Conservation (phyloP, 1,284 basidiomycete genomes). For the Marasmius oreades region DNA sequence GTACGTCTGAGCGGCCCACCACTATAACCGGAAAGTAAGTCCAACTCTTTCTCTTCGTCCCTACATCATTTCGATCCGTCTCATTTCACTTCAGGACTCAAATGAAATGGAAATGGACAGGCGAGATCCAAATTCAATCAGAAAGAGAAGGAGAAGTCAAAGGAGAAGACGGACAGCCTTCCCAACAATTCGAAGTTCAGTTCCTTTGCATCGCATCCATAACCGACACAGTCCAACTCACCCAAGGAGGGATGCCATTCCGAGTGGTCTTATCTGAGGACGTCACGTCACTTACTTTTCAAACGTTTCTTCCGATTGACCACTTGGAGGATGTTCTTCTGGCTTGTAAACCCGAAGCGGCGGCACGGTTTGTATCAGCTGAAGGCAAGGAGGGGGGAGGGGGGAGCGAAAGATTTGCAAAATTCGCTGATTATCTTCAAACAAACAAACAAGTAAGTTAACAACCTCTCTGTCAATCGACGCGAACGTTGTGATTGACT, state of each 20-base stretch:
- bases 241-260: constrained; percentile 7
- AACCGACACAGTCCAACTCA: neutral
- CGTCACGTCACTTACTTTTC: neutral
- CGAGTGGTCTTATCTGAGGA: constrained; percentile 10
- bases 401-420: constrained; percentile 38
- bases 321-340: constrained; percentile 2
- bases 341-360: constrained; percentile 39
- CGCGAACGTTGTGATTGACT: too few relatives aligned
- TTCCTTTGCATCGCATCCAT: constrained; percentile 2
- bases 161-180: constrained; percentile 3
- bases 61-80: neutral
- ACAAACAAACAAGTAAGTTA: constrained; percentile 38
- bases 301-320: constrained; percentile 3
- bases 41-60: neutral
- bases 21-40: neutral
- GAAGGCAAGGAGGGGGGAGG: constrained; percentile 28
- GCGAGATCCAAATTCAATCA: constrained; percentile 1
- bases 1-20: neutral
- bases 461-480: constrained; percentile 1
- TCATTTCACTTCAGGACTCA: neutral
- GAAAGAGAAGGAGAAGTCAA: neutral
- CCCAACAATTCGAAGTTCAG: too few relatives aligned
- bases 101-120: constrained; percentile 10
- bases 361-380: constrained; percentile 44
- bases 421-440: constrained; percentile 44